Conservation (phyloP, 2,329 filamentous ascomycete genomes). For the Aspergillus fumigatiaffinis region DNA sequence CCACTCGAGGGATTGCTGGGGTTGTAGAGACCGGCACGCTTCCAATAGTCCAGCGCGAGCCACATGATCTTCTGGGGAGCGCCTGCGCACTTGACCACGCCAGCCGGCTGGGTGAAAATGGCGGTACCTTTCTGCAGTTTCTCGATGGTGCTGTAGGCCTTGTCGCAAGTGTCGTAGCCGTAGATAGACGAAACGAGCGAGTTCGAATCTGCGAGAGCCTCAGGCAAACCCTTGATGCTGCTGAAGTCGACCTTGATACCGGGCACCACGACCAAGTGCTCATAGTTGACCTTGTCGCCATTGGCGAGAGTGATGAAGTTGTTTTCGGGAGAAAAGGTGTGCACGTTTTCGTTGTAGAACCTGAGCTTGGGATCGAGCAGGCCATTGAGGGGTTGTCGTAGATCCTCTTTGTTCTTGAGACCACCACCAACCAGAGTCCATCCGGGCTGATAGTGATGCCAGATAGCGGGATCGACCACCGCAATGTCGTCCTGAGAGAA, state of each 20-base stretch:
- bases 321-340: constrained; percentile 51
- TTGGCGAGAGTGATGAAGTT: constrained; percentile 55
- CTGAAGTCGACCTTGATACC: constrained; percentile 52
- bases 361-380: constrained; percentile 59
- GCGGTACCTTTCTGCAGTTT: constrained; percentile 49
- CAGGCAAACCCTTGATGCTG: constrained; percentile 53
- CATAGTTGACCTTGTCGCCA: constrained; percentile 57
- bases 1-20: constrained; percentile 37
- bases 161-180: constrained; percentile 53
- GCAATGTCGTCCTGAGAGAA: constrained; percentile 60
- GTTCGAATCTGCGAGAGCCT: constrained; percentile 49
- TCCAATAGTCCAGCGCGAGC: constrained; percentile 60
- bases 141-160: constrained; percentile 49
- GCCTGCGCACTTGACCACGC: constrained; percentile 58
- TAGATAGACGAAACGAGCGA: constrained; percentile 56
- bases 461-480: constrained; percentile 58
- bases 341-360: constrained; percentile 54
- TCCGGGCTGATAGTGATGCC: constrained; percentile 66
- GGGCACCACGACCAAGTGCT: constrained; percentile 62
- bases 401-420: constrained; percentile 58
- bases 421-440: constrained; percentile 67
- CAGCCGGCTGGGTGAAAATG: constrained; percentile 58
- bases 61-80: constrained; percentile 62
- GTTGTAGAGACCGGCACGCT: constrained; percentile 50
- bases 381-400: constrained; percentile 49